Percentiles rank a stretch among this genome's conserved stretches.
Evolutionary conservation across 257 asterid species (phyloP).

Genomic region (Capsicum pubescens): DNA sequence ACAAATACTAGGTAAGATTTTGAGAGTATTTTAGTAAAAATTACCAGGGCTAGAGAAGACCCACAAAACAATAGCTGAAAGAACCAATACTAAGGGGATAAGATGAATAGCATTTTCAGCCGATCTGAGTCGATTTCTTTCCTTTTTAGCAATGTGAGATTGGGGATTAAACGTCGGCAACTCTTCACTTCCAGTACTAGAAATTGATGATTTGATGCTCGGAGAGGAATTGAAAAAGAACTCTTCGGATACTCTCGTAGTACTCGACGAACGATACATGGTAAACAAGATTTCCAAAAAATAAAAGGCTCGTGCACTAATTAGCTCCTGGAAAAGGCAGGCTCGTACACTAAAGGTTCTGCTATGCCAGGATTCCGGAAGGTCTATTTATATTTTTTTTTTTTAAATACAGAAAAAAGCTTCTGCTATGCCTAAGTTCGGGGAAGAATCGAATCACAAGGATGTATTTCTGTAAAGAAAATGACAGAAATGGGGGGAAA

Average conservation of each 20-base stretch:
- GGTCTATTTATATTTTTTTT: too few species aligned
- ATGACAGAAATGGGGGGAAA: neutral
- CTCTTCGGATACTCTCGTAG: conserved; percentile 71
- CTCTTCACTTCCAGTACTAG: conserved; percentile 30
- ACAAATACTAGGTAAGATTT: neutral
- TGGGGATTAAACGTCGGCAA: conserved; percentile 64
- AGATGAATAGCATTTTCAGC: conserved; percentile 74
- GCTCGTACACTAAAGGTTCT: too few species aligned
- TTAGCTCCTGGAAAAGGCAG: too few species aligned
- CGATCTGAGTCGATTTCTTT: conserved; percentile 64
- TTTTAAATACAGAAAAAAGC: too few species aligned
- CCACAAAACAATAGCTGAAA: conserved; percentile 72
- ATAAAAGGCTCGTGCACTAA: too few species aligned
- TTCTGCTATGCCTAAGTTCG: too few species aligned
- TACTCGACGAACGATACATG: conserved; percentile 70
- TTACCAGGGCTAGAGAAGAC: conserved; percentile 69
- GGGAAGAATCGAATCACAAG: too few species aligned
- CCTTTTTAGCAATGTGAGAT: conserved; percentile 61
- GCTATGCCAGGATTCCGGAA: too few species aligned
- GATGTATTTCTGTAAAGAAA: too few species aligned
- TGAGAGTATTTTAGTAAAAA: neutral
- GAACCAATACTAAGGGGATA: conserved; percentile 61
- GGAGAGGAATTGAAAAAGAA: conserved; percentile 45
- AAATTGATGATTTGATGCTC: conserved; percentile 32
- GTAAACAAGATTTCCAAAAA: too few species aligned